A percentile compares a stretch with the other conserved stretches of the same genome.
phyloP scores from a whole-genome alignment of 2,329 filamentous ascomycete species.

The Colletotrichum sp. region DNA sequence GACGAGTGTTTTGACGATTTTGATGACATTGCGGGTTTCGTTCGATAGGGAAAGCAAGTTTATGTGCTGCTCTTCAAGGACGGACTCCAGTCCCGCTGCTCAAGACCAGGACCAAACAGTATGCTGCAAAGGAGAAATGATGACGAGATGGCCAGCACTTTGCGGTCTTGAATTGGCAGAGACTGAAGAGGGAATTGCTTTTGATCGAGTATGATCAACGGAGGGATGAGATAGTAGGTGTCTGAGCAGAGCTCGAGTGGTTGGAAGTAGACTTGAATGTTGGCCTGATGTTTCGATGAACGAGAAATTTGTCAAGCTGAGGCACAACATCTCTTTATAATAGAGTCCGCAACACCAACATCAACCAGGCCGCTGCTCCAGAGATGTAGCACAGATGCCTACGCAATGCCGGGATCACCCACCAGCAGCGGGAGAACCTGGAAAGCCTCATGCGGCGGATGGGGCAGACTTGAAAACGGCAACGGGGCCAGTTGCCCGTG shows the following conservation, averaged over 20 bases:
- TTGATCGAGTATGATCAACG: not conserved
- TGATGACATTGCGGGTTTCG: constrained; percentile 32
- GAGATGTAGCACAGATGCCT: not conserved
- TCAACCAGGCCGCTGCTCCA: not conserved
- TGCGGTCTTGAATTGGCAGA: not conserved
- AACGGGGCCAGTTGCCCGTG: constrained; percentile 4
- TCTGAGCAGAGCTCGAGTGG: not conserved
- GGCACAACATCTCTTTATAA: constrained; percentile 5
- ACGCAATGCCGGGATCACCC: not conserved
- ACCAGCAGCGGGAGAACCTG: not conserved
- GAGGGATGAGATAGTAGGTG: not conserved
- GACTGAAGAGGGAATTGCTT: not conserved
- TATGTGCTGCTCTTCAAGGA: not conserved
- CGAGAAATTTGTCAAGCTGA: not conserved
- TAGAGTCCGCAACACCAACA: not conserved
- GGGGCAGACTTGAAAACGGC: constrained; percentile 17
- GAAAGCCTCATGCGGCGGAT: constrained; percentile 8
- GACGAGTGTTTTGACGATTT: constrained; percentile 27
- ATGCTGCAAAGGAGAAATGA: not conserved
- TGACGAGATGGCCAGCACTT: not conserved
- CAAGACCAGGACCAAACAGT: not conserved
- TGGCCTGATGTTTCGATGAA: not conserved
- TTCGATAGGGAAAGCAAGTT: not conserved
- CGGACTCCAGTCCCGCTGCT: not conserved
- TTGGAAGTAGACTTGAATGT: not conserved